Conservation (phyloP, 306 rosid species). For the Prunus persica region Prunus_persica_NCBIv2 NC_034013.1:16909501-16910000, state of each 20-base stretch:
- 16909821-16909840: constrained; percentile 16
- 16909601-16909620: constrained; percentile 14
- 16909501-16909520: background rate
- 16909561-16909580: constrained; percentile 22
- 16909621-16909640: constrained; percentile 22
- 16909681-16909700: constrained; percentile 5
- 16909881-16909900: constrained; percentile 49
- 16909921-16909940: constrained; percentile 40
- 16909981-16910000: background rate
- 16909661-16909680: constrained; percentile 10
- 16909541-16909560: background rate
- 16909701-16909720: constrained; percentile 12
- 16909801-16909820: background rate
- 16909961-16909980: constrained; percentile 20
- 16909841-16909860: constrained; percentile 46
- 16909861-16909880: constrained; percentile 92
- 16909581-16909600: constrained; percentile 6
- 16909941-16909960: constrained; percentile 35
- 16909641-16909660: constrained; percentile 2
- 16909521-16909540: background rate
- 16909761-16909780: background rate
- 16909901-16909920: constrained; percentile 23
- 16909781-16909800: background rate
- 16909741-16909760: background rate
- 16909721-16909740: background rate